A percentile compares a stretch with the other conserved stretches of the same genome.
Evolutionary conservation across 257 asterid species (phyloP).

Genomic region (Ilex asprella): DNA sequence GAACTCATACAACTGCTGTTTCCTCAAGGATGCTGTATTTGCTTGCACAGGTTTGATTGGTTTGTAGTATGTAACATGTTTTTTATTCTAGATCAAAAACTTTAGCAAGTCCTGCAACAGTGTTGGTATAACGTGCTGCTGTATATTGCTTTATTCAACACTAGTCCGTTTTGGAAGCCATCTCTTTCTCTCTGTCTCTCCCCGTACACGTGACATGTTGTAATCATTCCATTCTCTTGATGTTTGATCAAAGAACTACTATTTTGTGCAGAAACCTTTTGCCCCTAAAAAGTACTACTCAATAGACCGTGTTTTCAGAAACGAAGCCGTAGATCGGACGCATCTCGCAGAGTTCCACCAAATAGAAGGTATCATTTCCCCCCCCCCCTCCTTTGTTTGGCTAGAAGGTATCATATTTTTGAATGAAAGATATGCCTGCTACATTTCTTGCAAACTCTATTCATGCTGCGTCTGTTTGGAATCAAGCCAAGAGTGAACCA

Average conservation of each 20-base stretch:
- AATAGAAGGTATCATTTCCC: slow-evolving; percentile 80
- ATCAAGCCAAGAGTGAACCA: no score
- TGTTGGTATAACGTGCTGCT: no score
- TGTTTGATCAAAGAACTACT: slow-evolving; percentile 6
- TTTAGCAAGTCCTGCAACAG: no score
- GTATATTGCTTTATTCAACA: background rate
- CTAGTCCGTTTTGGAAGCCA: background rate
- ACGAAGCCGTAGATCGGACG: slow-evolving; percentile 96
- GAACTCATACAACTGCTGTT: slow-evolving; percentile 98
- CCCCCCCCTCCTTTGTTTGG: no score
- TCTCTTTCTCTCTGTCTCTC: background rate
- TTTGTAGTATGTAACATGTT: background rate
- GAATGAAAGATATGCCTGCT: no score
- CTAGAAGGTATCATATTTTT: background rate
- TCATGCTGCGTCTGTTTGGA: no score
- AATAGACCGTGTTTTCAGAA: slow-evolving; percentile 94
- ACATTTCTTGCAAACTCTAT: no score
- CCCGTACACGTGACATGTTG: no score
- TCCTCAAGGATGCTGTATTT: slow-evolving; percentile 88
- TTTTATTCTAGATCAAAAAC: no score
- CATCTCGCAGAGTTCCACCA: slow-evolving; percentile 99
- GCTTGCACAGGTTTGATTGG: slow-evolving; percentile 72
- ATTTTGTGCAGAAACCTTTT: slow-evolving; percentile 57
- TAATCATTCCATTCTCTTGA: background rate
- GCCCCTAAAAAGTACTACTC: slow-evolving; percentile 87